Evolutionary conservation across 352 stramenopile genomes (phyloP).

Genomic region (Phytophthora kernoviae): DNA sequence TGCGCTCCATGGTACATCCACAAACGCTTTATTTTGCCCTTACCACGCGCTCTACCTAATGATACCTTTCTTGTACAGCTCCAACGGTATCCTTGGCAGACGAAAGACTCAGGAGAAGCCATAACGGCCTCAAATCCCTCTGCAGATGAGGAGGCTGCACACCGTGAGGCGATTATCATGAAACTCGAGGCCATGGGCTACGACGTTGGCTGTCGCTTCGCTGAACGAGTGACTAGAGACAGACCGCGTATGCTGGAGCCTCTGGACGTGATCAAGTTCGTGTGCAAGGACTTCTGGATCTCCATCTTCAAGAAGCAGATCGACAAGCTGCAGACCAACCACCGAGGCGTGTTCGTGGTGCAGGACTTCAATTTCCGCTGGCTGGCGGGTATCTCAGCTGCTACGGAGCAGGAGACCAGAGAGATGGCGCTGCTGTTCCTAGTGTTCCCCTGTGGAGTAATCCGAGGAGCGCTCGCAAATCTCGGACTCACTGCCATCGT

Average conservation of each 20-base stretch:
- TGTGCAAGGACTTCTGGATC: constrained; percentile 99
- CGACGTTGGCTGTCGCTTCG: constrained; percentile 86
- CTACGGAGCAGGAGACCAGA: constrained; percentile 80
- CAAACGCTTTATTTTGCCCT: not conserved
- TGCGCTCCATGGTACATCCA: constrained; percentile 78
- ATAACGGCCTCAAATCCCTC: too few species aligned
- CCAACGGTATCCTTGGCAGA: constrained; percentile 61
- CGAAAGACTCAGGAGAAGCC: constrained; percentile 18
- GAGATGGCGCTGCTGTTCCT: constrained; percentile 94
- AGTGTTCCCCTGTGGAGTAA: constrained; percentile 95
- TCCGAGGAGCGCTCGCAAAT: constrained; percentile 94
- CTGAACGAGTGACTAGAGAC: constrained; percentile 73
- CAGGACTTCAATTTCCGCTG: constrained; percentile 96
- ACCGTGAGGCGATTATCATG: constrained; percentile 77
- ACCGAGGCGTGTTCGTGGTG: constrained; percentile 94
- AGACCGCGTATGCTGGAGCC: constrained; percentile 84
- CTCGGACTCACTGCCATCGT: constrained; percentile 95
- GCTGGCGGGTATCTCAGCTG: constrained; percentile 85
- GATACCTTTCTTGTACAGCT: constrained; percentile 40
- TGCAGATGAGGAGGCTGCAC: constrained; percentile 30
- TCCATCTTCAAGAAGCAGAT: constrained; percentile 98
- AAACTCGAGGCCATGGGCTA: constrained; percentile 89
- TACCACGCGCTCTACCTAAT: not conserved
- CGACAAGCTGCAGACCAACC: constrained; percentile 98
- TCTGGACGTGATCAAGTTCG: constrained; percentile 97